These are phyloP conservation scores for Diplodia seriata DNA, from an alignment of 2,329 filamentous ascomycete genomes.

Conservation along the genomic window DNA sequence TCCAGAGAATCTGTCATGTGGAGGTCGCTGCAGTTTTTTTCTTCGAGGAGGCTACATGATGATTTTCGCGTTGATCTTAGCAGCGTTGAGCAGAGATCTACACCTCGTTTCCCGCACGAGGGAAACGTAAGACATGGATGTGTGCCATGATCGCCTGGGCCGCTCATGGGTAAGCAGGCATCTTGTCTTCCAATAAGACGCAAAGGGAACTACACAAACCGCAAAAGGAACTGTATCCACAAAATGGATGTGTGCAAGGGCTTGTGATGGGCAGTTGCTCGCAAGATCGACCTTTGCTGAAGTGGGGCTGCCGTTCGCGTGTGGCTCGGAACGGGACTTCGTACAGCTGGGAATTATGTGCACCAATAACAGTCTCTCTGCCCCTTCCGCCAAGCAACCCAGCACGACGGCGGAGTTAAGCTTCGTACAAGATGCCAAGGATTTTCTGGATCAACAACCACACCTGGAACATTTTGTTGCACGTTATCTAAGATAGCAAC, in stretches of 20 bases:
- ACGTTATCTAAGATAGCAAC: neutral
- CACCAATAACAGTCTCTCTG: neutral
- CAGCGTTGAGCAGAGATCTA: neutral
- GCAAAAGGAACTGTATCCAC: neutral
- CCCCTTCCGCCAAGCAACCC: neutral
- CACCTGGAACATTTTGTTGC: neutral
- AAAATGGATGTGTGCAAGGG: neutral
- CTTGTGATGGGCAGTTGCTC: neutral
- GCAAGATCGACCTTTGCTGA: neutral
- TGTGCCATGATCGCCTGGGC: neutral
- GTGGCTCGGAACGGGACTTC: neutral
- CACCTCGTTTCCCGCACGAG: neutral
- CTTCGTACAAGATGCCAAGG: neutral
- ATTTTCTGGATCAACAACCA: neutral
- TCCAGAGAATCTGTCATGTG: neutral
- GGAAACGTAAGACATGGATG: neutral
- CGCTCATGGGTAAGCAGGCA: neutral
- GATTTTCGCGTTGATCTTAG: neutral
- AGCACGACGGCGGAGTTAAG: neutral
- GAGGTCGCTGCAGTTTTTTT: no score
- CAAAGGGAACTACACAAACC: neutral
- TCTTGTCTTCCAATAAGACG: neutral
- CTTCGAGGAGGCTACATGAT: neutral
- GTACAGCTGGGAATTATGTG: neutral
- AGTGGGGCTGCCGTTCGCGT: neutral